Base-by-base conservation (phyloP, 495 filamentous ascomycete genomes). In the Aspergillus cavernicola region DNA sequence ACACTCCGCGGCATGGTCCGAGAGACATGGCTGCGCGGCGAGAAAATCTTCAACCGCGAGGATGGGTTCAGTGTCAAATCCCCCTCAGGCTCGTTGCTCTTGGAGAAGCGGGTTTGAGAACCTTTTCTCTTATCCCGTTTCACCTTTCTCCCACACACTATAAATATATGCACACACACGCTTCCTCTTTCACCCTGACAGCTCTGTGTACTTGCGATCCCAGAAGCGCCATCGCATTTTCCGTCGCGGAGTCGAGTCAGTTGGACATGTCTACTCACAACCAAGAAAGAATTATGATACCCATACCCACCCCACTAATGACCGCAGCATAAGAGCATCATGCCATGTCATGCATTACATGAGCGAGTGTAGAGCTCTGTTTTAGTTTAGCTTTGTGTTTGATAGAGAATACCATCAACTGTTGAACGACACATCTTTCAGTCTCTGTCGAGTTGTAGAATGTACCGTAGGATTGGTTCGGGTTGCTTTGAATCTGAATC, bases 1-100 rank as follows among this genome's bases (percentile, higher is more conserved):
- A 80, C 67, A 6, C 82, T 98, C 64, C 80, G 75, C 50, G 93
- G 93, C 0, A 80, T 88, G 56, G 92, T 97, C 12, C 79, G 74
- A 46, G 90, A 96, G 77, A 97, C 93, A 8, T 97, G 90, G 90
- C 63, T 98, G 37, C 75, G 92, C 29, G 93, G 93, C 1, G 70
- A 72, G 56, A 86, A 80, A 65, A 80, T 97, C 24, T 96, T 86
- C 66, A 78, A 80, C 39, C 70, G 80, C 18, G 71, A 78, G 8
- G 71, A 70, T 6, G 86, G 85, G 15, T 89, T 90, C 64, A 68
- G 69, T 40, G 73, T 73, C 57, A 81, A 84, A 71, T 67, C 50
- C 8, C 82, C 81, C 1, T 73, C 82, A 3, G 74, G 88, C 7
- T 76, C 76, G 52, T 65, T 90, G 58, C 65, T 92, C 33, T 66